These are phyloP conservation scores for Colletotrichum sp. DNA, from an alignment of 2,329 filamentous ascomycete species.

Conservation along the genomic window DNA sequence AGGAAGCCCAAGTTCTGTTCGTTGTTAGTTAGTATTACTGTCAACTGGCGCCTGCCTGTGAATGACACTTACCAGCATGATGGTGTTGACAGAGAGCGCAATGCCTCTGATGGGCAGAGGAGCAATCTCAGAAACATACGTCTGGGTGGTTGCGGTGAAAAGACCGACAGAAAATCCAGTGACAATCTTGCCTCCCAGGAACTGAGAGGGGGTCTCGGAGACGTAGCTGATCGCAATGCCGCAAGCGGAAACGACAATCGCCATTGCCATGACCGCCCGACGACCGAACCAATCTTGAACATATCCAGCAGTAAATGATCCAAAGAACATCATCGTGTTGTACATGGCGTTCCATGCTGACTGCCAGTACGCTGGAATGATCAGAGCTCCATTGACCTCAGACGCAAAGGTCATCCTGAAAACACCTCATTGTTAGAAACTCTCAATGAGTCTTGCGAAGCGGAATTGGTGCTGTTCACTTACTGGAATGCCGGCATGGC, in stretches of 20 bases:
- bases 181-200: conserved; percentile 26
- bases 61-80: conserved; percentile 36
- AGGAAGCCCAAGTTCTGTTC: conserved; percentile 21
- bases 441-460: background rate
- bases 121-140: conserved; percentile 40
- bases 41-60: background rate
- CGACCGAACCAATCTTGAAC: conserved; percentile 24
- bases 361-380: conserved; percentile 28
- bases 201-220: conserved; percentile 12
- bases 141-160: conserved; percentile 21
- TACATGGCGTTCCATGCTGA: conserved; percentile 26
- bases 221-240: conserved; percentile 24
- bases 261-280: conserved; percentile 15
- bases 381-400: conserved; percentile 22
- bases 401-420: conserved; percentile 21
- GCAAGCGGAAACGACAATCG: conserved; percentile 3
- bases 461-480: background rate
- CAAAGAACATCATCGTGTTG: conserved; percentile 24
- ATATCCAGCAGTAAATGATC: conserved; percentile 21
- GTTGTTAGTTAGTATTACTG: background rate
- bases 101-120: conserved; percentile 38
- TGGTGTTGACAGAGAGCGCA: conserved; percentile 41
- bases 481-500: conserved; percentile 26
- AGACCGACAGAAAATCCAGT: conserved; percentile 23
- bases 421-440: background rate